These are phyloP conservation scores for Ascodesmis nigricans DNA, from an alignment of 495 filamentous ascomycete genomes.

Conservation along the genomic window DNA sequence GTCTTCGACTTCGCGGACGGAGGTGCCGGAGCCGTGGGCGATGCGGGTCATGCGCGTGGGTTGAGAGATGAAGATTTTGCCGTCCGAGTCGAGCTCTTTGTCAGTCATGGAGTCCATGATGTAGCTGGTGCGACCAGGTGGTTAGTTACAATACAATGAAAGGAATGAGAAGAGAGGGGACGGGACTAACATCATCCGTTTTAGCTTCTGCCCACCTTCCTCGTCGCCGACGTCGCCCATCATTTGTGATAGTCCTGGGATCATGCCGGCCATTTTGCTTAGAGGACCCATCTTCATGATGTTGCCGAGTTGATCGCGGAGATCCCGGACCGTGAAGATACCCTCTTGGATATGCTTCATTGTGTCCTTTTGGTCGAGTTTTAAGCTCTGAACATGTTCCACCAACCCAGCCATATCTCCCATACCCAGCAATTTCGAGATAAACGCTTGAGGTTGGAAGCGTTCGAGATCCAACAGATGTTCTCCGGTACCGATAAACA, in stretches of 20 bases:
- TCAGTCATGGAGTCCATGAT: constrained; percentile 96
- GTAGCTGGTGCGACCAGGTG: constrained; percentile 27
- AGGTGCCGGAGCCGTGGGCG: constrained; percentile 70
- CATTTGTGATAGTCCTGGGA: constrained; percentile 77
- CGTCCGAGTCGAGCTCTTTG: constrained; percentile 83
- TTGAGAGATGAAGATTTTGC: constrained; percentile 79
- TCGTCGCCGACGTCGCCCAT: constrained; percentile 94
- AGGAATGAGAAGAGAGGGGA: not conserved
- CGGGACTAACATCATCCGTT: constrained; percentile 53
- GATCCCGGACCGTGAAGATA: constrained; percentile 84
- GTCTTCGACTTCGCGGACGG: constrained; percentile 87
- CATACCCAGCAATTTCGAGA: constrained; percentile 85
- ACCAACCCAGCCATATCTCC: constrained; percentile 88
- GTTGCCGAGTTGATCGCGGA: constrained; percentile 84
- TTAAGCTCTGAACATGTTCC: constrained; percentile 92
- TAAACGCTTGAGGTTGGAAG: constrained; percentile 76
- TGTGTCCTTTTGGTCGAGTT: constrained; percentile 91
- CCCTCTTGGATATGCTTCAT: constrained; percentile 97
- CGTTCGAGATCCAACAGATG: constrained; percentile 88
- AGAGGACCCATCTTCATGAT: constrained; percentile 99
- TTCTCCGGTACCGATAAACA: constrained; percentile 93
- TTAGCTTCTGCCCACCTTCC: constrained; percentile 73
- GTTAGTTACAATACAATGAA: constrained; percentile 1
- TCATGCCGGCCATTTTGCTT: constrained; percentile 97
- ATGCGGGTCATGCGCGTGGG: constrained; percentile 88